Evolutionary conservation across 305 asterid genomes (phyloP), one percentile per base, ranked within the genome.

Genomic region (Fraxinus sp.): DNA sequence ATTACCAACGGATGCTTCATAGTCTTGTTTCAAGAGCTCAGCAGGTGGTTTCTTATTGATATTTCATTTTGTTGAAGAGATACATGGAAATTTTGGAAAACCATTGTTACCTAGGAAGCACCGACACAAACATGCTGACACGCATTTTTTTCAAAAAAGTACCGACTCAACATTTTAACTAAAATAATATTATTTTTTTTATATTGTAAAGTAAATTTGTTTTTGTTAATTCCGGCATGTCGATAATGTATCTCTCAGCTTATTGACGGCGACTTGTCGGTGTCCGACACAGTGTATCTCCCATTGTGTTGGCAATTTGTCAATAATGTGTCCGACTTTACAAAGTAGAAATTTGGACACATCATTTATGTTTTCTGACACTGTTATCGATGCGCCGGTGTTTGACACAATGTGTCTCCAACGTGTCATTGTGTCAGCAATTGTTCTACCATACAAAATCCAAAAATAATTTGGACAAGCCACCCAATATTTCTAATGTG

Each of bases 1-100:
- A 86, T 78, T 97, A 97, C 90, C 99, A 97, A 71, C 95, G 97
- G 83, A 89, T 92, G 97, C 97, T 97, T 85, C 98, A 94, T 75
- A 91, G 87, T 87, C 98, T 97, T 81, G 94, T 97, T 82, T 91
- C 97, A 78, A 91, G 90, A 85, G 99, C 99, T 89, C 99, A 97
- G 86, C 99, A 96, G 98, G 99, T 94, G 82, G 49, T 73, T 24
- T 77, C 79, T 81, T 62, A 73, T 78, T 62, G 39, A 44, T 78
- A 30, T 64, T 80, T 80, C 55, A 30, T 83, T 78, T 49, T 49
- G 20, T 49, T 80, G 74, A 57, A 57, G 57, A 79, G 59, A 68
- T 18, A 76, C 81, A 5, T 78, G 75, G 68, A 20, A 74, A 70
- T 66, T 66, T 80, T 46, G 41, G 44, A 41, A 52, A 80, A 30